Conservation (phyloP, 768 basidiomycete species). For the Kwoniella newhampshirensis region DNA sequence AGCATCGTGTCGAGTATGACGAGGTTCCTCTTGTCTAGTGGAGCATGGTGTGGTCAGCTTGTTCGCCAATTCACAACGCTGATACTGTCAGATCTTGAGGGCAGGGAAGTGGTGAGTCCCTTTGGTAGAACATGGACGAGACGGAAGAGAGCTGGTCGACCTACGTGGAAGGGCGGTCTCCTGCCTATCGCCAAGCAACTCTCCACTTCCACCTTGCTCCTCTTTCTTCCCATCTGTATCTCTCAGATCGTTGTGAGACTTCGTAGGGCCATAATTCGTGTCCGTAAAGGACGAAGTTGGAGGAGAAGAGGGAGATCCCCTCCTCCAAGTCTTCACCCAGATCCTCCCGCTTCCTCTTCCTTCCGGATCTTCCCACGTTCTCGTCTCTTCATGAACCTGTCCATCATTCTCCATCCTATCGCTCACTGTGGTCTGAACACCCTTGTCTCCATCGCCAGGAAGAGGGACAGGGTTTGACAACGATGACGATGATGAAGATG, state of each 20-base stretch:
- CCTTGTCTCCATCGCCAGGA: not conserved
- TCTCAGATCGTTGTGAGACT: not conserved
- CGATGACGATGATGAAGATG: not conserved
- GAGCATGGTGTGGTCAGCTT: not conserved
- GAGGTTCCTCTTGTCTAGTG: constrained; percentile 4
- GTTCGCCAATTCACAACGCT: too few relatives aligned
- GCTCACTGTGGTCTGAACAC: not conserved
- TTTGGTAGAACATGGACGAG: too few relatives aligned
- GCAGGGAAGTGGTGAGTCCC: too few relatives aligned
- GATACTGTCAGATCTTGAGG: too few relatives aligned
- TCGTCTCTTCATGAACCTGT: not conserved
- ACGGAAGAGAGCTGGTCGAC: too few relatives aligned
- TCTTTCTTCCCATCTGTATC: not conserved
- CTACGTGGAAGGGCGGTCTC: too few relatives aligned
- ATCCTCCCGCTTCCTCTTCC: constrained; percentile 3
- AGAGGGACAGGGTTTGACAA: not conserved
- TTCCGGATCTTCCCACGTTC: constrained; percentile 5
- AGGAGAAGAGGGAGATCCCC: not conserved
- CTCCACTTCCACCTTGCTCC: not conserved
- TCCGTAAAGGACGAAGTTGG: not conserved
- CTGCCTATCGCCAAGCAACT: not conserved
- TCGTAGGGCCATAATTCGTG: too few relatives aligned
- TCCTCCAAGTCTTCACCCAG: constrained; percentile 6
- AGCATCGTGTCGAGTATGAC: constrained; percentile 21
- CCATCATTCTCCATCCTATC: not conserved